phyloP scores from a whole-genome alignment of 352 stramenopile species.

The Hyaloperonospora brassicae region DNA sequence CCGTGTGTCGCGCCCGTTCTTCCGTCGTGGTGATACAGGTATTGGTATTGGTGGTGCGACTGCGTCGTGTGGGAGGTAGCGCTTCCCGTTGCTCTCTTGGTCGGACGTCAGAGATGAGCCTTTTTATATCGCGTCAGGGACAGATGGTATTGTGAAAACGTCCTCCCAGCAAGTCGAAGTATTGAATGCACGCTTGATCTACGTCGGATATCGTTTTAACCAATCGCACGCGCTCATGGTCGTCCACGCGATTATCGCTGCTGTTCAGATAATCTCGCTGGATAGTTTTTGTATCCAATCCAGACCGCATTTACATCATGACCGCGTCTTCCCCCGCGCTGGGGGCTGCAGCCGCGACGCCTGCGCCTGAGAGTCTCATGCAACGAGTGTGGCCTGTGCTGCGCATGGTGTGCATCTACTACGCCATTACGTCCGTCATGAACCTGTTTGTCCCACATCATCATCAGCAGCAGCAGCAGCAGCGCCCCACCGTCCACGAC shows the following conservation, averaged over 20 bases:
- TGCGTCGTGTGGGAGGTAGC: slow-evolving; percentile 35
- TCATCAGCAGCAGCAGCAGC: slow-evolving; percentile 8
- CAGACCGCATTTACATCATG: slow-evolving; percentile 4
- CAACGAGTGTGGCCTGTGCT: slow-evolving; percentile 58
- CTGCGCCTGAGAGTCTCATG: slow-evolving; percentile 34
- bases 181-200: too few relatives aligned
- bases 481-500: slow-evolving; percentile 6
- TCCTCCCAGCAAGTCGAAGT: too few relatives aligned
- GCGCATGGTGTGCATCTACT: slow-evolving; percentile 77
- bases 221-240: slow-evolving; percentile 1
- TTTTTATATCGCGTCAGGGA: slow-evolving; percentile 18
- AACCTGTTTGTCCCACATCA: slow-evolving; percentile 24
- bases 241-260: too few relatives aligned
- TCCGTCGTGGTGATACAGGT: slow-evolving; percentile 6
- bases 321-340: slow-evolving; percentile 3
- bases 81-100: slow-evolving; percentile 19
- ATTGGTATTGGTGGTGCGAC: slow-evolving; percentile 11
- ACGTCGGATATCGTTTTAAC: background rate
- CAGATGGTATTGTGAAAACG: background rate
- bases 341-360: slow-evolving; percentile 6
- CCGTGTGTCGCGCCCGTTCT: slow-evolving; percentile 9
- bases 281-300: background rate
- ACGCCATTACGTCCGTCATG: slow-evolving; percentile 59
- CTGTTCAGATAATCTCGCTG: background rate
- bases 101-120: slow-evolving; percentile 24